Percentiles rank a stretch among this genome's conserved stretches.
Evolutionary conservation across 2,329 filamentous ascomycete species (phyloP).

Genomic region (Ceratocystis papillata): DNA sequence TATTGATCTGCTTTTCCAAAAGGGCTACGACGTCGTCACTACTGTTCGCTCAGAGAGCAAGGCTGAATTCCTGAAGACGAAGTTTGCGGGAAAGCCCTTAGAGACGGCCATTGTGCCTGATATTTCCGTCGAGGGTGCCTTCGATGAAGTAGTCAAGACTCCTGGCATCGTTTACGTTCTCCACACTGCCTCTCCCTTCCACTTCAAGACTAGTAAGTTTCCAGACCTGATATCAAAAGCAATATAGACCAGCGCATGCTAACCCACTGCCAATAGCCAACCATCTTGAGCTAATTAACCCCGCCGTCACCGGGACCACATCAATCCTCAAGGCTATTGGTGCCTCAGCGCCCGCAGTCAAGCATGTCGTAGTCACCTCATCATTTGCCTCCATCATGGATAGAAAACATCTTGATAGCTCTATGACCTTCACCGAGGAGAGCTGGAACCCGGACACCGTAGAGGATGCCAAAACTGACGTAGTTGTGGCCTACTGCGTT

Average conservation of each 20-base stretch:
- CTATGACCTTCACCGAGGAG: conserved; percentile 36
- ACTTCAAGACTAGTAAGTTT: conserved; percentile 39
- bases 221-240: background rate
- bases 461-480: conserved; percentile 35
- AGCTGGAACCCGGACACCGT: conserved; percentile 46
- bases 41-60: conserved; percentile 47
- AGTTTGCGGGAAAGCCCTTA: conserved; percentile 40
- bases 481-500: conserved; percentile 41
- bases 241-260: background rate
- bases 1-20: conserved; percentile 43
- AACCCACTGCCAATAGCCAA: conserved; percentile 31
- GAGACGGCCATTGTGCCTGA: conserved; percentile 58
- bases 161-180: conserved; percentile 41
- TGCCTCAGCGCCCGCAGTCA: conserved; percentile 47
- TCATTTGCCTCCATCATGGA: conserved; percentile 45
- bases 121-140: conserved; percentile 62
- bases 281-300: conserved; percentile 45
- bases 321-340: conserved; percentile 63
- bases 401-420: conserved; percentile 31
- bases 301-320: conserved; percentile 50
- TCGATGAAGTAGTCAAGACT: conserved; percentile 46
- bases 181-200: conserved; percentile 52
- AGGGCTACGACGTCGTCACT: conserved; percentile 43
- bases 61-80: conserved; percentile 41
- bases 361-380: conserved; percentile 55